phyloP scores from a whole-genome alignment of 2,329 filamentous ascomycete species.

The Akanthomyces muscarius region DNA sequence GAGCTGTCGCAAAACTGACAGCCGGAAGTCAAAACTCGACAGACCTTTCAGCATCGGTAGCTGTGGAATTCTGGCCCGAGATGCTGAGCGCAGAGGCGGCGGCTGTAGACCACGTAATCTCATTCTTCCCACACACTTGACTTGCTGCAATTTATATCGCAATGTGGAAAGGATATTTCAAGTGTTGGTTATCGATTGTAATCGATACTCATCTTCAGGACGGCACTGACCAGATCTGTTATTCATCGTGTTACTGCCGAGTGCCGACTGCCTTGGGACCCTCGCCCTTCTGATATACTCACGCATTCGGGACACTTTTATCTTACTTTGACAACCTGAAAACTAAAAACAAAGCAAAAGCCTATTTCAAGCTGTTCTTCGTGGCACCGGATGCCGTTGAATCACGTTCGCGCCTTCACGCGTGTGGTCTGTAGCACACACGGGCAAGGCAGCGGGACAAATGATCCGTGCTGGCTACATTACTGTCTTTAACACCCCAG shows the following conservation, averaged over 20 bases:
- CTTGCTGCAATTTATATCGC: conserved; percentile 28
- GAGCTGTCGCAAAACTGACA: conserved; percentile 32
- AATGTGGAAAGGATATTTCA: conserved; percentile 31
- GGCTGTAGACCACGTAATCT: conserved; percentile 36
- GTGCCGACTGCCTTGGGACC: not conserved
- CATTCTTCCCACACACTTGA: conserved; percentile 33
- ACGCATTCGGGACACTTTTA: not conserved
- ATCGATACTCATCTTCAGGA: not conserved
- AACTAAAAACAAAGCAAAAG: not conserved
- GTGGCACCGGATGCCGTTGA: not conserved
- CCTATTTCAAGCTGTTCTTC: not conserved
- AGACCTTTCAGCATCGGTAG: no score
- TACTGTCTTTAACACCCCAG: not conserved
- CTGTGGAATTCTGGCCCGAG: conserved; percentile 19
- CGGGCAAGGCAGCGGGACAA: not conserved
- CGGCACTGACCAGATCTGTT: not conserved
- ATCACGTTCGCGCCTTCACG: not conserved
- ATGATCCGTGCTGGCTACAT: not conserved
- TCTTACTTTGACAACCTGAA: not conserved
- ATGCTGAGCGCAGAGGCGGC: conserved; percentile 35
- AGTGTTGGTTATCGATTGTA: not conserved
- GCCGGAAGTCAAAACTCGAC: no score
- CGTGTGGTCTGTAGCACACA: not conserved
- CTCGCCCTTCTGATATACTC: not conserved
- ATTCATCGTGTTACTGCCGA: not conserved